Base-by-base conservation (phyloP, 2,329 filamentous ascomycete genomes). In the Bipolaris sorokiniana region DNA sequence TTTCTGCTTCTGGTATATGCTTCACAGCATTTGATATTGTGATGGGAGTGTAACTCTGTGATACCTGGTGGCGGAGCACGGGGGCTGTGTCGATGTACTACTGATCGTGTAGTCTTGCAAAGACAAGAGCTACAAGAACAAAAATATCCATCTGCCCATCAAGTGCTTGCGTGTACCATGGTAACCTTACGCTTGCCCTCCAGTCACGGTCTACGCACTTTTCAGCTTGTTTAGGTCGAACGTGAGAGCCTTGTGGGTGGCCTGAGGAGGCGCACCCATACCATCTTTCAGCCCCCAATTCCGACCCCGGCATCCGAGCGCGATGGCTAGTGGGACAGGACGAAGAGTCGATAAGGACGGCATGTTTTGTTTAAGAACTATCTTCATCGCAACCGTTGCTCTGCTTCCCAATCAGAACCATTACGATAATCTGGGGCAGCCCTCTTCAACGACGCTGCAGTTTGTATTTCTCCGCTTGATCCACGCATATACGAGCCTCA, bases 201-300 rank as follows among this genome's bases (percentile, higher is more conserved):
- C 28, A 5, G 31, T 6, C 16, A 13, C 23, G 18, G 9, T 18
- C 13, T 15, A 18, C 37, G 37, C 37, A 13, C 37, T 45, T 22
- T 46, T 55, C 31, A 50, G 53, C 53, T 26, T 34, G n/a, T n/a
- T 33, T 22, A 1, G n/a, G 33, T 13, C 41, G 34, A 50, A 28
- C 15, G 34, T 10, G 37, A 40, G 22, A 47, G 42, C 41, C 37
- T 51, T 47, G 45, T 18, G 47, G 10, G 22, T 49, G n/a, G n/a
- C n/a, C n/a, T n/a, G n/a, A n/a, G n/a, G n/a, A n/a, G n/a, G n/a
- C n/a, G n/a, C n/a, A n/a, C n/a, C n/a, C n/a, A n/a, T n/a, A n/a
- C n/a, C n/a, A n/a, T n/a, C 22, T 53, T 57, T 50, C 53, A 56
- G 53, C 57, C 57, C 49, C 53, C 57, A 59, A 57, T 42, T 22